Evolutionary conservation across 768 basidiomycete species (phyloP), one percentile per base, ranked within the genome.

Genomic region (Mycena olivaceomarginata): DNA sequence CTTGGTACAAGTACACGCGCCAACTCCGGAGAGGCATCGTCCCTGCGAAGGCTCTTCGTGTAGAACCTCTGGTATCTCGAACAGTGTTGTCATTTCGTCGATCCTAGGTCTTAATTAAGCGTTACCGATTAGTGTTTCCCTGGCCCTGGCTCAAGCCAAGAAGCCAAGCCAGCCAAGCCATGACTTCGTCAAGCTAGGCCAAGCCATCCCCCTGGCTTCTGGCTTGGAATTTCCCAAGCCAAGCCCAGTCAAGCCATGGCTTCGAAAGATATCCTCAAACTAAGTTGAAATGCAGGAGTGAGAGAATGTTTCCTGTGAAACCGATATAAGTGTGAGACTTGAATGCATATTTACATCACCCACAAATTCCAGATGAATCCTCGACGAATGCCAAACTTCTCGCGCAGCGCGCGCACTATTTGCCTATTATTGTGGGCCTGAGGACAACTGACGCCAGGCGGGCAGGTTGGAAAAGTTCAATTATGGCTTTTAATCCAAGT

Each of bases 191-290:
- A 43, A 64, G 41, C 63, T 40, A 64, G 63, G 39, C 63, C 63
- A 64, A n/a, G 63, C 63, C 63, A 43, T 64, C 39, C 6, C 12
- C 40, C 40, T 64, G 41, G 63, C 63, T 64, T 64, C 64, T 25
- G n/a, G 63, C 45, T 65, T 43, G 41, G 9, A 12, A 65, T 45
- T 22, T 46, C n/a, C 64, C n/a, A 25, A 12, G 64, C 64, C 64
- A 65, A 65, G 64, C 45, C 64, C 63, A 64, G 63, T 64, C 63
- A 64, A 64, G 63, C 63, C 63, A 65, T 65, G 64, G 64, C 64
- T 65, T 65, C 64, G 31, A 45, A 37, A 37, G 18, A 37, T 40
- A 63, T 41, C 20, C 60, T 9, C 64, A 46, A 65, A 45, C 13
- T 40, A 65, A 65, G 64, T 43, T 22, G n/a, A 46, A 60, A 31